phyloP scores from a whole-genome alignment of 805 yeast species.

The Candida vartiovaarae region DNA sequence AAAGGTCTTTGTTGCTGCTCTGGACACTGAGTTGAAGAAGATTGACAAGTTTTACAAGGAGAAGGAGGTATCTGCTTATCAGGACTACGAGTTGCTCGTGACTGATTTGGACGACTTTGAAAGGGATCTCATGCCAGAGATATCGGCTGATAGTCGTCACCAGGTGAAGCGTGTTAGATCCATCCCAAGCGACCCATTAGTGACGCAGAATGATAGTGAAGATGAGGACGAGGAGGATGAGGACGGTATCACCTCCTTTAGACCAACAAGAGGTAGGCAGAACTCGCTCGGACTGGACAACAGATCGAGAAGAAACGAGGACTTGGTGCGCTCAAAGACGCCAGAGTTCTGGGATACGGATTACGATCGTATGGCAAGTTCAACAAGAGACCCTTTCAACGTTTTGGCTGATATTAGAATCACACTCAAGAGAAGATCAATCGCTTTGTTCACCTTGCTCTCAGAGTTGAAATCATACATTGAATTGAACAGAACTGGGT shows the following conservation, averaged over 20 bases:
- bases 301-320: conserved; percentile 14
- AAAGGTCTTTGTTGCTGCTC: conserved; percentile 56
- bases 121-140: conserved; percentile 8
- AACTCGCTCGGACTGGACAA: conserved; percentile 16
- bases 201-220: conserved; percentile 15
- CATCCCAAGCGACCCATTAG: conserved; percentile 7
- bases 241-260: conserved; percentile 9
- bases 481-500: conserved; percentile 83
- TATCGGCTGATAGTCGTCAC: conserved; percentile 5
- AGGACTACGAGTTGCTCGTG: conserved; percentile 47
- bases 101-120: conserved; percentile 62
- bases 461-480: conserved; percentile 79
- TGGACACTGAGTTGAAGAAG: conserved; percentile 71
- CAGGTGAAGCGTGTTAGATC: conserved; percentile 6
- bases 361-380: conserved; percentile 9
- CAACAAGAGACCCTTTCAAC: conserved; percentile 17
- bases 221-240: conserved; percentile 26
- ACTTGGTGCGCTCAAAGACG: conserved; percentile 14
- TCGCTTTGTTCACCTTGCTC: conserved; percentile 61
- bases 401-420: conserved; percentile 32
- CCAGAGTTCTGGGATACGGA: conserved; percentile 23
- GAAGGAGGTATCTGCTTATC: conserved; percentile 55
- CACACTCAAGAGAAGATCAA: conserved; percentile 59
- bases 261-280: conserved; percentile 13
- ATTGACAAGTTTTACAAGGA: conserved; percentile 66